phyloP scores from a whole-genome alignment of 495 filamentous ascomycete genomes.

The Talaromyces ruber region DNA sequence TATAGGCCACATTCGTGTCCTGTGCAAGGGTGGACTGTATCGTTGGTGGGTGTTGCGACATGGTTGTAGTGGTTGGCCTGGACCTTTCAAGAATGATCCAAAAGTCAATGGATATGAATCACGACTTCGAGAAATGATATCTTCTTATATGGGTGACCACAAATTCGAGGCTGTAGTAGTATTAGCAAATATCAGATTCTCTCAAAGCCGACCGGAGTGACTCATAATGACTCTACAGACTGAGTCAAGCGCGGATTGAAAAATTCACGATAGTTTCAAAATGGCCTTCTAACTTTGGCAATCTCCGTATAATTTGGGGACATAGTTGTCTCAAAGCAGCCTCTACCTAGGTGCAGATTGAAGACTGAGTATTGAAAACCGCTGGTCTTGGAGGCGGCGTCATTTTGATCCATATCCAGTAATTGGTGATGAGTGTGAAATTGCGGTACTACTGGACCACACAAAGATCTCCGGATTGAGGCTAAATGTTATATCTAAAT shows the following conservation, averaged over 20 bases:
- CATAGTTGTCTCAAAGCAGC: no score
- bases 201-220: neutral
- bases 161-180: neutral
- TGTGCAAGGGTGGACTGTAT: slow-evolving; percentile 1
- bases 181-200: neutral
- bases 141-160: neutral
- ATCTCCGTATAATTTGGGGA: no score
- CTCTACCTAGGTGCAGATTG: no score
- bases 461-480: no score
- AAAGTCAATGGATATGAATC: neutral
- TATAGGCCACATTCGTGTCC: slow-evolving; percentile 12
- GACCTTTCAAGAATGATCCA: neutral
- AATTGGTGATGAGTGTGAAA: no score
- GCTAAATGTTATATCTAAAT: no score
- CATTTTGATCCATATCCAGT: neutral
- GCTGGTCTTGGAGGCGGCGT: neutral
- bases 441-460: no score
- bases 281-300: neutral
- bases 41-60: slow-evolving; percentile 1
- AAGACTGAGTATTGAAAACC: neutral
- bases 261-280: neutral
- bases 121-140: neutral
- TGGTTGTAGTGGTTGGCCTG: neutral
- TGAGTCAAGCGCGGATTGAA: neutral
- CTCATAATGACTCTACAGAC: neutral